Base-by-base conservation (phyloP, 2,329 filamentous ascomycete genomes). In the Trichoderma sp. region DNA sequence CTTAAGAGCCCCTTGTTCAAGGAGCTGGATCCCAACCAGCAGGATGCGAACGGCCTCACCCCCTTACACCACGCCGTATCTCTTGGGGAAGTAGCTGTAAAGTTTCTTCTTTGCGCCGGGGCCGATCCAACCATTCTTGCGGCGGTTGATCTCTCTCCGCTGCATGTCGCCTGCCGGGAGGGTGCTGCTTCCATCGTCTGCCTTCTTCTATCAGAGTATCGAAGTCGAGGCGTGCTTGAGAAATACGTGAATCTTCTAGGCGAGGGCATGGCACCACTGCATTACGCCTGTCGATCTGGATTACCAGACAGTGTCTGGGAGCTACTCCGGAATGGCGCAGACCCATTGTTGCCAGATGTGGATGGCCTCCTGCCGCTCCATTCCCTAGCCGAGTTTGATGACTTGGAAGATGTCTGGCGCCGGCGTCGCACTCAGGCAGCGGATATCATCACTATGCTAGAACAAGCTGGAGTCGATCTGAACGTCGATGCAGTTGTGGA, bases 281-380 rank as follows among this genome's bases (percentile, higher is more conserved):
- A 60, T 43, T 60, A 60, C 35, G 57, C 57, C 14, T 60, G 57
- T 43, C 37, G 24, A 29, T 60, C 37, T 43, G 57, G 57, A 43
- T 35, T 13, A 35, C 57, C 57, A n/a, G 57, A 60, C 24, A 60
- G 21, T 60, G 57, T 60, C 33, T 60, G 57, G 57, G 57, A 60
- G 21, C 57, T 60, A 13, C 57, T 60, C 57, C 57, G 57, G 14
- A 29, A 43, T 29, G 57, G 57, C 24, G 57, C 57, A 43, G 35
- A 60, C 16, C 57, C 57, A 19, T 60, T 21, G 57, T 10, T 60
- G 24, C 29, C 29, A 14, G 57, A 60, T 43, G 35, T 11, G 16
- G 16, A 40, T 16, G 57, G 47, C 47, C 47, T 49, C 11, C 24
- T 49, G 47, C 47, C 47, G n/a, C 47, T 49, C 47, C 47, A 49